Conservation (phyloP, 176 grass and related monocot genomes). For the Oryza coarctata region DNA sequence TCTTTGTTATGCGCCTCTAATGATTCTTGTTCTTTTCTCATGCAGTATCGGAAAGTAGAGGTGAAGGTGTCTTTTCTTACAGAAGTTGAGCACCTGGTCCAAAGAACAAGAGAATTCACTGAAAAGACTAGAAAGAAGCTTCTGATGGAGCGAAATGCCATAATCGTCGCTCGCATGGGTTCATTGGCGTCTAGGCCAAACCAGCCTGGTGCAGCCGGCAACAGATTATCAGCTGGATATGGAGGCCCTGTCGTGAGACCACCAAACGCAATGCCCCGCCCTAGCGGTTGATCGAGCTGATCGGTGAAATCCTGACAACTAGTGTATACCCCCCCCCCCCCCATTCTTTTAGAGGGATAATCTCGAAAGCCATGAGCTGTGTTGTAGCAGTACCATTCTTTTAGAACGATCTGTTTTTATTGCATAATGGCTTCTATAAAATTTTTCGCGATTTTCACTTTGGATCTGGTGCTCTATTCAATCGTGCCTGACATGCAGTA, state of each 20-base stretch:
- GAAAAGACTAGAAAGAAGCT: conserved; percentile 88
- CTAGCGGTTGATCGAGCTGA: conserved; percentile 24
- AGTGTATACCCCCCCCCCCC: conserved; percentile 29
- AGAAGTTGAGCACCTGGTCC: conserved; percentile 70
- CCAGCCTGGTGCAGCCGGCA: conserved; percentile 42
- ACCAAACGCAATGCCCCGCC: conserved; percentile 42
- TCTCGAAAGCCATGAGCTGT: conserved; percentile 23
- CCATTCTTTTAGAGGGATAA: conserved; percentile 52
- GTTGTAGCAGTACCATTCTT: conserved; percentile 46
- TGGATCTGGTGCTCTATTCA: background rate
- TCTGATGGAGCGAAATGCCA: conserved; percentile 75
- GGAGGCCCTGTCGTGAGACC: conserved; percentile 35
- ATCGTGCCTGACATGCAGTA: background rate
- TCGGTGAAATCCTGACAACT: background rate
- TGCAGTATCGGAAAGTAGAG: conserved; percentile 89
- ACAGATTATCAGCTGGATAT: conserved; percentile 66
- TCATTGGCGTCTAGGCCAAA: conserved; percentile 52
- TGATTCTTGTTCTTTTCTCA: conserved; percentile 1
- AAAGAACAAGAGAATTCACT: conserved; percentile 71
- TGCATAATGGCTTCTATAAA: conserved; percentile 9
- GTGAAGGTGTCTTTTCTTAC: conserved; percentile 69
- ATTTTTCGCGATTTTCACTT: conserved; percentile 6
- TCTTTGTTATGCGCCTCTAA: background rate
- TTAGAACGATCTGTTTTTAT: conserved; percentile 38
- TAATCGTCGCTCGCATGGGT: conserved; percentile 79